Conservation (phyloP, 176 grass and related monocot species). For the Saccharum spontaneum region DNA sequence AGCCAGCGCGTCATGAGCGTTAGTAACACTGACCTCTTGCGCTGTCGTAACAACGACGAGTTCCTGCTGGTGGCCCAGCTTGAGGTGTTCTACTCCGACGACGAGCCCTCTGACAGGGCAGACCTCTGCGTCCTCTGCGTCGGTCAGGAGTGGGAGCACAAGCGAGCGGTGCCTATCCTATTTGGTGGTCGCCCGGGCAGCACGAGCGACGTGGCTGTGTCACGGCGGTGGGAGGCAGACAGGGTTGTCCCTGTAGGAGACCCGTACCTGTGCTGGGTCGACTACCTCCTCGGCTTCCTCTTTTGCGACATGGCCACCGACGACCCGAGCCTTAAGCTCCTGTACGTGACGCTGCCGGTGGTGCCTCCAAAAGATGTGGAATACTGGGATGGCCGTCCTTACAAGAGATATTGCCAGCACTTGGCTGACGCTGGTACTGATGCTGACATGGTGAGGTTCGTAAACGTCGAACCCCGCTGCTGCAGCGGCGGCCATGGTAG, state of each 20-base stretch:
- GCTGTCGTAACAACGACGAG: no score
- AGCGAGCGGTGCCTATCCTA: neutral
- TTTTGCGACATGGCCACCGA: neutral
- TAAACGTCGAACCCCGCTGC: neutral
- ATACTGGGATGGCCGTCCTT: no score
- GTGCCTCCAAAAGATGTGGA: no score
- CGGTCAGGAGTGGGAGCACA: neutral
- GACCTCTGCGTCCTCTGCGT: neutral
- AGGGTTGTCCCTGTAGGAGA: neutral
- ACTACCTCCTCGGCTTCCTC: neutral
- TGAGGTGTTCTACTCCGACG: no score
- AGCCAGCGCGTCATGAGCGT: no score
- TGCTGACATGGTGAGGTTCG: neutral
- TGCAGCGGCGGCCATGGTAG: neutral
- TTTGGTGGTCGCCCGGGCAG: no score
- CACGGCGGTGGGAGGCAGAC: neutral
- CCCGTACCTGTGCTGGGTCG: neutral
- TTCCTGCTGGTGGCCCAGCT: no score
- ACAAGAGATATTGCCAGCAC: no score
- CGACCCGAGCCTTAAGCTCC: neutral
- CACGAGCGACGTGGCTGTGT: no score
- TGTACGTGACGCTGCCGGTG: constrained; percentile 2
- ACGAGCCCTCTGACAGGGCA: no score
- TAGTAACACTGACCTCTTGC: no score
- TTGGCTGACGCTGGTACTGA: no score